These are phyloP conservation scores for Penicillium nordicum DNA, from an alignment of 2,329 filamentous ascomycete species.

Conservation along the genomic window DNA sequence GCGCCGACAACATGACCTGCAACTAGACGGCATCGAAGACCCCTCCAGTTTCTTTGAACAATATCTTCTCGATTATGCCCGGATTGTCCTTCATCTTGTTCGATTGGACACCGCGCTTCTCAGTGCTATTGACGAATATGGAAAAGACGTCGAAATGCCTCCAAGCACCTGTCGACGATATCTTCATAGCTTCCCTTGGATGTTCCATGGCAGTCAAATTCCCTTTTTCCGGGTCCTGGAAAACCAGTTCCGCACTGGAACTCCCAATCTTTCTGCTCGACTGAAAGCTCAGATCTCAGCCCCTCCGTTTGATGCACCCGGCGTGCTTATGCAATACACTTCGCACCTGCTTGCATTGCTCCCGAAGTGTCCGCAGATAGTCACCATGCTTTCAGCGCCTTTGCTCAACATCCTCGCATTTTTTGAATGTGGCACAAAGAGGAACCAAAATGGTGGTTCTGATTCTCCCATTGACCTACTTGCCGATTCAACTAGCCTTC, in stretches of 20 bases:
- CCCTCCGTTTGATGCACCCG: slow-evolving; percentile 26
- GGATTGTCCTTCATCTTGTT: slow-evolving; percentile 42
- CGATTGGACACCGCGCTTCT: slow-evolving; percentile 39
- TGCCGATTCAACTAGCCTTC: slow-evolving; percentile 17
- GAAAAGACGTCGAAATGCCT: slow-evolving; percentile 25
- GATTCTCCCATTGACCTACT: slow-evolving; percentile 20
- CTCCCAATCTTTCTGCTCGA: slow-evolving; percentile 27
- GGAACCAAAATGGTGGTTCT: slow-evolving; percentile 21
- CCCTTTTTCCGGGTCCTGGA: slow-evolving; percentile 40
- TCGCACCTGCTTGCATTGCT: slow-evolving; percentile 29
- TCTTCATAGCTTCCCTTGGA: slow-evolving; percentile 35
- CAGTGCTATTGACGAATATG: slow-evolving; percentile 22
- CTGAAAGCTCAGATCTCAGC: slow-evolving; percentile 30
- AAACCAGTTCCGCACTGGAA: slow-evolving; percentile 28
- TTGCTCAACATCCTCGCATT: slow-evolving; percentile 28
- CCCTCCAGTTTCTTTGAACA: slow-evolving; percentile 37
- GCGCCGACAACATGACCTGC: slow-evolving; percentile 35
- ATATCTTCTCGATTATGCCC: slow-evolving; percentile 41
- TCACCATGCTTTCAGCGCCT: slow-evolving; percentile 20
- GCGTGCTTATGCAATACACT: slow-evolving; percentile 30
- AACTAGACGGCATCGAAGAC: slow-evolving; percentile 30
- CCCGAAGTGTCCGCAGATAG: slow-evolving; percentile 29
- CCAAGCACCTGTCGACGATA: slow-evolving; percentile 36
- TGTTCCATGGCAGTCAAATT: slow-evolving; percentile 32
- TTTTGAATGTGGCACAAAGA: slow-evolving; percentile 31